Base-by-base conservation (phyloP, 805 yeast species). In the Candida xyloterini region DNA sequence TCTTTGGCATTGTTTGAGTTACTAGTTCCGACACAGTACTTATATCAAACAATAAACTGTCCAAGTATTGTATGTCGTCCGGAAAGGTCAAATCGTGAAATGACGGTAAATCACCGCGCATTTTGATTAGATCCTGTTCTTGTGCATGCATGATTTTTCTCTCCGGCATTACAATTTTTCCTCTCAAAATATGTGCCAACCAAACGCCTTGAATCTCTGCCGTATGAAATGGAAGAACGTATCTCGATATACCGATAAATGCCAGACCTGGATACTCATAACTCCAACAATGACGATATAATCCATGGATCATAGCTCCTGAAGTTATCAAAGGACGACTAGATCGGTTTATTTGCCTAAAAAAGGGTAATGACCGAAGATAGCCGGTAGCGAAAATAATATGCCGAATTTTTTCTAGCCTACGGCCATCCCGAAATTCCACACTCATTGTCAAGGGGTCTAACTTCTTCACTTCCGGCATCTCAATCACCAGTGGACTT, bases 361-460 rank as follows among this genome's bases (percentile, higher is more conserved):
- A 58, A 48, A 71, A 81, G 8, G 91, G 89, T 40, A 71, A 70
- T 15, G 78, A 73, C 48, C 76, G 77, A 35, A 75, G 65, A 57
- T 80, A 84, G 0, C 93, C 93, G 0, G 93, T 84, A 11, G 83
- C 83, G 56, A 79, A 81, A n/a, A 84, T 62, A 11, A 84, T 60
- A 21, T 56, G 57, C 36, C 80, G 85, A 24, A 82, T 74, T 31
- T 68, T 65, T 1, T 50, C 48, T 5, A 79, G 43, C 8, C 50
- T 52, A 1, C 62, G 41, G 1, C 81, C 86, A 52, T 79, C 81
- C 3, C 52, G 63, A 43, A 79, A 73, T 14, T 59, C 51, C 1
- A 79, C 71, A 0, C 57, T 42, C 25, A 64, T 61, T 1, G 65
- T 59, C 1, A 55, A 63, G 4, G 67, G 48, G 29, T 71, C 67